A percentile compares a stretch with the other conserved stretches of the same genome.
Conservation (phyloP, 805 yeast species). For the Pichia nanzhaoensis region DNA sequence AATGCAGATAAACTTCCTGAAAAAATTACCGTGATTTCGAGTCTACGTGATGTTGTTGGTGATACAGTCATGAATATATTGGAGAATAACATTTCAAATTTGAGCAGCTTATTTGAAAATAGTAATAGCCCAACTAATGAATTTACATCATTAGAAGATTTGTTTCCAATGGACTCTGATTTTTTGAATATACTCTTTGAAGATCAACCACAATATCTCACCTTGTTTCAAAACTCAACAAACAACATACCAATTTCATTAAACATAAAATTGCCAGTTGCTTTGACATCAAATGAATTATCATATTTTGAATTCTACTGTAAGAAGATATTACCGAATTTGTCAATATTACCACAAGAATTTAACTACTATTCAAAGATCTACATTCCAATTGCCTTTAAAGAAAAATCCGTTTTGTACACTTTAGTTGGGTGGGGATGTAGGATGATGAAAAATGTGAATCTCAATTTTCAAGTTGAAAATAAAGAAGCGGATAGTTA, state of each 20-base stretch:
- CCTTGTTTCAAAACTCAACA: conserved; percentile 7
- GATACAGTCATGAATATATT: conserved; percentile 14
- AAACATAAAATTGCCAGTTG: conserved; percentile 18
- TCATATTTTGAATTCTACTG: conserved; percentile 42
- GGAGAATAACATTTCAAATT: conserved; percentile 9
- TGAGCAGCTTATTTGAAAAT: conserved; percentile 8
- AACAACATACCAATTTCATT: conserved; percentile 10
- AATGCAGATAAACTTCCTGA: neutral
- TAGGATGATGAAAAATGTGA: conserved; percentile 17
- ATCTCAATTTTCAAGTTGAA: conserved; percentile 19
- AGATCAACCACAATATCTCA: conserved; percentile 14
- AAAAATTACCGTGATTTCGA: conserved; percentile 8
- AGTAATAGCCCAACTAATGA: neutral
- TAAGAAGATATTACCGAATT: conserved; percentile 36
- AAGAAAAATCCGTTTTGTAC: conserved; percentile 40
- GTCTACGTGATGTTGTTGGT: conserved; percentile 11
- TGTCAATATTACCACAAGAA: conserved; percentile 42
- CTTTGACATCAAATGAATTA: conserved; percentile 15
- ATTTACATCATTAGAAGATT: conserved; percentile 5
- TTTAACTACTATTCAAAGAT: conserved; percentile 46
- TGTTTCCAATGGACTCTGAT: conserved; percentile 11
- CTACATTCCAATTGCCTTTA: conserved; percentile 48
- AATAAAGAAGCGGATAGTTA: conserved; percentile 18
- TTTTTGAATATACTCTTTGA: conserved; percentile 10
- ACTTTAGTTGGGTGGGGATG: conserved; percentile 53